Evolutionary conservation across 352 stramenopile species (phyloP).

Genomic region (Phytopythium cucurbitacearum): DNA sequence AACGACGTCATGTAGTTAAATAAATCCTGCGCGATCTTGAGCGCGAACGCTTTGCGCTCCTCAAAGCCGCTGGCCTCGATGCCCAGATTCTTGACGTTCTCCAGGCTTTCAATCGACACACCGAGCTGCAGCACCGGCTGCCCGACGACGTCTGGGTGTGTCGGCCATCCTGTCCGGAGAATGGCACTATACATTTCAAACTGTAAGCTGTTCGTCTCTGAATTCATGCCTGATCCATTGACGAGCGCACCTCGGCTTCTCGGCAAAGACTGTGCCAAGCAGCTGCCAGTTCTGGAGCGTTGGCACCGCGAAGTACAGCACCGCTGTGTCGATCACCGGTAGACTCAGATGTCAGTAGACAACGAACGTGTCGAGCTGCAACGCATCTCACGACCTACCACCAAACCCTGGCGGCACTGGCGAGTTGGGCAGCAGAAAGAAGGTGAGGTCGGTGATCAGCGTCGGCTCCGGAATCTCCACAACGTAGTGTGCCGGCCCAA

Average conservation of each 20-base stretch:
- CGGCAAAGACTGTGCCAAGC: constrained; percentile 63
- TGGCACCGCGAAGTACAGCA: constrained; percentile 70
- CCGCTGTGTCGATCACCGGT: constrained; percentile 21
- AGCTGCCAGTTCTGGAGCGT: constrained; percentile 68
- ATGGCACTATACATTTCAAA: constrained; percentile 30
- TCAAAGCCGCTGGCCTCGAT: constrained; percentile 59
- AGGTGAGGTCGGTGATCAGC: constrained; percentile 64
- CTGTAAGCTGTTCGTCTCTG: neutral
- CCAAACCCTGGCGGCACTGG: constrained; percentile 53
- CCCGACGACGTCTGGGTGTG: constrained; percentile 49
- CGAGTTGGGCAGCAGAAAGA: constrained; percentile 66
- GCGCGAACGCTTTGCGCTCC: constrained; percentile 78
- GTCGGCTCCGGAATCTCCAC: constrained; percentile 53
- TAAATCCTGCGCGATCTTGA: constrained; percentile 91
- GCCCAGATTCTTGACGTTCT: constrained; percentile 73
- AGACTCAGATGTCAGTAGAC: neutral
- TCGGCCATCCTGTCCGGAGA: constrained; percentile 62
- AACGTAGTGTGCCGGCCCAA: constrained; percentile 57
- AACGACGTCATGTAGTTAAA: constrained; percentile 93
- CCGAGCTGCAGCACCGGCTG: constrained; percentile 61
- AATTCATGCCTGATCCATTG: neutral
- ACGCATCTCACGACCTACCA: constrained; percentile 16
- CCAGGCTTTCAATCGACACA: constrained; percentile 65
- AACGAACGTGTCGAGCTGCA: neutral
- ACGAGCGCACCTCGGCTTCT: constrained; percentile 36